Percentiles rank a stretch among this genome's conserved stretches.
Evolutionary conservation across 2,329 filamentous ascomycete genomes (phyloP).

Genomic region (Ascomycota sp.): DNA sequence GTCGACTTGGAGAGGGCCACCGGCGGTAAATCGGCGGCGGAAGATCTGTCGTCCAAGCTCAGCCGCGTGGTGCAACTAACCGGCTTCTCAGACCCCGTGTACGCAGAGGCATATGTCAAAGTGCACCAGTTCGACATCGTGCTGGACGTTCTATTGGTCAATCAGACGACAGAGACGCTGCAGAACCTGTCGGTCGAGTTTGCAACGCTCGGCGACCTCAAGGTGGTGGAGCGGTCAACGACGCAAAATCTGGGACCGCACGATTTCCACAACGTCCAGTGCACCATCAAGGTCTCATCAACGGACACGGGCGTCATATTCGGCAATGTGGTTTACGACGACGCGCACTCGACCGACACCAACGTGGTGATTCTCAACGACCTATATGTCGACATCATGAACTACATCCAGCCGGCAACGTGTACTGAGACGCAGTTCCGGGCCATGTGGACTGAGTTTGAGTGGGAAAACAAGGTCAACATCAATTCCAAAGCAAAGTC

Average conservation of each 20-base stretch:
- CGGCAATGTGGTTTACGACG: slow-evolving; percentile 95
- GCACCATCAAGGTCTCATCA: slow-evolving; percentile 94
- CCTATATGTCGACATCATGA: slow-evolving; percentile 97
- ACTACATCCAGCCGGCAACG: slow-evolving; percentile 93
- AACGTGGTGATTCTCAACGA: slow-evolving; percentile 97
- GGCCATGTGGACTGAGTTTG: slow-evolving; percentile 99
- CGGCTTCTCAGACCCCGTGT: slow-evolving; percentile 93
- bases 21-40: slow-evolving; percentile 63
- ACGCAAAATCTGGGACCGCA: slow-evolving; percentile 90
- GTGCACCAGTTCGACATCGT: slow-evolving; percentile 98
- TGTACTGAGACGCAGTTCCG: slow-evolving; percentile 97
- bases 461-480: slow-evolving; percentile 99
- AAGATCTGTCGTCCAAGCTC: slow-evolving; percentile 83
- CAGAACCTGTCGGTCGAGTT: slow-evolving; percentile 97
- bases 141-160: slow-evolving; percentile 85
- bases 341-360: slow-evolving; percentile 73
- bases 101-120: slow-evolving; percentile 97
- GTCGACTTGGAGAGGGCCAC: slow-evolving; percentile 85
- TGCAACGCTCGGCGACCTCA: slow-evolving; percentile 90
- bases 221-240: slow-evolving; percentile 89
- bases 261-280: slow-evolving; percentile 96
- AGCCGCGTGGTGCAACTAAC: slow-evolving; percentile 93
- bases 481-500: slow-evolving; percentile 95
- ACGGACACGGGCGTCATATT: slow-evolving; percentile 98
- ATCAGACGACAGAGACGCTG: slow-evolving; percentile 88